These are phyloP conservation scores for Nymphaea thermarum DNA, from an alignment of 164 flowering plant species.

Conservation along the genomic window DNA sequence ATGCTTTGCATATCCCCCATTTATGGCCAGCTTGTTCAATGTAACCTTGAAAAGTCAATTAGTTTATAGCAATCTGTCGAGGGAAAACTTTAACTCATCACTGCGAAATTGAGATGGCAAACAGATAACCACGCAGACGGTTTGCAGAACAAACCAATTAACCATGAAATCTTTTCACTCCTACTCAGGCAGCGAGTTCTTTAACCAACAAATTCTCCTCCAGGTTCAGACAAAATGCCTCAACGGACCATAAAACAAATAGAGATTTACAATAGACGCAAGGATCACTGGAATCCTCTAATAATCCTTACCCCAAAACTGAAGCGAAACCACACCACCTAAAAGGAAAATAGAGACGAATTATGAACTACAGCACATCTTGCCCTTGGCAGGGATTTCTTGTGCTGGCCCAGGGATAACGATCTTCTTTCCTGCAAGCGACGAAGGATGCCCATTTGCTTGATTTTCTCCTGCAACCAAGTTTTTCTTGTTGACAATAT, in stretches of 20 bases:
- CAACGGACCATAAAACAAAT: neutral
- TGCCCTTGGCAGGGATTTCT: conserved; percentile 44
- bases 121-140: no score
- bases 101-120: no score
- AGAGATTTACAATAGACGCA: conserved; percentile 3
- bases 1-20: no score
- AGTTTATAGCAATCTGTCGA: no score
- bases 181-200: no score
- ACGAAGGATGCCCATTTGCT: conserved; percentile 32
- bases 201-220: no score
- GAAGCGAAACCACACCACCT: neutral
- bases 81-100: no score
- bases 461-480: conserved; percentile 43
- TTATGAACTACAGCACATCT: conserved; percentile 34
- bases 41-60: no score
- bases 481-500: conserved; percentile 19
- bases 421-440: conserved; percentile 54
- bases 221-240: no score
- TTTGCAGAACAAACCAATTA: no score
- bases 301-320: neutral
- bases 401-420: conserved; percentile 64
- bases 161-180: no score
- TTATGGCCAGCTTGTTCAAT: no score
- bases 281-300: neutral
- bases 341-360: conserved; percentile 7